These are phyloP conservation scores for Tolypocladium inflatum DNA, from an alignment of 2,329 filamentous ascomycete genomes.

Conservation along the genomic window DNA sequence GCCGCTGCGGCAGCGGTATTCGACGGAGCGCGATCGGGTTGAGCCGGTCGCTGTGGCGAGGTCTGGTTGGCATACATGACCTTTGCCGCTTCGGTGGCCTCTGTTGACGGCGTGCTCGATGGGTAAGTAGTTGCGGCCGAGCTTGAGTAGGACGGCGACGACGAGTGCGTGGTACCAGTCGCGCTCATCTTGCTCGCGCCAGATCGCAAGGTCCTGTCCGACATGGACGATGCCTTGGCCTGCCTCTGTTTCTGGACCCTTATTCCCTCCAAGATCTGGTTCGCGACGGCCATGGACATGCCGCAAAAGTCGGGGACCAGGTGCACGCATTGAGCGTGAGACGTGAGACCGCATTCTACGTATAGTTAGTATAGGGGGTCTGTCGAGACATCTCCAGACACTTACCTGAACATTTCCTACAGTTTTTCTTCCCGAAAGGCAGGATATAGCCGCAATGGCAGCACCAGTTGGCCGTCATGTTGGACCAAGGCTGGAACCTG, in stretches of 20 bases:
- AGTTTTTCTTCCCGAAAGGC: slow-evolving; percentile 90
- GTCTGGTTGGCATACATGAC: slow-evolving; percentile 47
- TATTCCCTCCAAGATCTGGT: slow-evolving; percentile 84
- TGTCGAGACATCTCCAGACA: not conserved
- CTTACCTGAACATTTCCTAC: slow-evolving; percentile 79
- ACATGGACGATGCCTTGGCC: slow-evolving; percentile 48
- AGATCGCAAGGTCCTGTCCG: slow-evolving; percentile 57
- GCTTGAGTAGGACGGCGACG: slow-evolving; percentile 24
- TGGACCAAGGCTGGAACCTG: slow-evolving; percentile 92
- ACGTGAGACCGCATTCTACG: slow-evolving; percentile 81
- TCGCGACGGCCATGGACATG: slow-evolving; percentile 97
- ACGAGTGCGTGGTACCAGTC: slow-evolving; percentile 23
- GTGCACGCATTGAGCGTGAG: slow-evolving; percentile 84
- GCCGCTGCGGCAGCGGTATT: slow-evolving; percentile 48
- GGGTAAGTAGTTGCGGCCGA: slow-evolving; percentile 7
- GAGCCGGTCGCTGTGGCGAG: slow-evolving; percentile 38
- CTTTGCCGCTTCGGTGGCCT: slow-evolving; percentile 56
- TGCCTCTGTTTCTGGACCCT: slow-evolving; percentile 64
- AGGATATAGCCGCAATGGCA: slow-evolving; percentile 97
- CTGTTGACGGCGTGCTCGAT: slow-evolving; percentile 12
- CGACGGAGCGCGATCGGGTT: slow-evolving; percentile 44
- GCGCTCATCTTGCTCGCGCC: slow-evolving; percentile 35
- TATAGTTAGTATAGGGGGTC: slow-evolving; percentile 1
- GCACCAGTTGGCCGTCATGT: slow-evolving; percentile 98
- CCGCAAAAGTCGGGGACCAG: slow-evolving; percentile 97